These are phyloP conservation scores for Triangularia setosa DNA, from an alignment of 2,329 filamentous ascomycete genomes.

Conservation along the genomic window DNA sequence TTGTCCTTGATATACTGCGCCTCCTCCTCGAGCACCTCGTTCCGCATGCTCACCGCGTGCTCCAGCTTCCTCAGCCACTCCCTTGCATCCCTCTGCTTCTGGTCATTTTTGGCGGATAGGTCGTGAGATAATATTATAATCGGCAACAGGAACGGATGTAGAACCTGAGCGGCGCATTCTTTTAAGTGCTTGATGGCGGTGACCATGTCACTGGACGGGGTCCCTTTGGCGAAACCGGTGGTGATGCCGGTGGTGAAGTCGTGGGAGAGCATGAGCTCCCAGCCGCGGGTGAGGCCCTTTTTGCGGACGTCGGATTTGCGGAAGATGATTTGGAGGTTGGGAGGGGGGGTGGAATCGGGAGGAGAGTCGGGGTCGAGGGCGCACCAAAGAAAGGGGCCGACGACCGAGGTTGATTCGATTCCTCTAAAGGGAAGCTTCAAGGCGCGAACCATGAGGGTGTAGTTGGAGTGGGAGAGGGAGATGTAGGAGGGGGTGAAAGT, in stretches of 20 bases:
- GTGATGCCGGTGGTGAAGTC: conserved; percentile 52
- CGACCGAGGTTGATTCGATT: conserved; percentile 56
- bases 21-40: conserved; percentile 55
- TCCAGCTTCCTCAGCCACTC: conserved; percentile 60
- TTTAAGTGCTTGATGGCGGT: conserved; percentile 47
- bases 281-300: conserved; percentile 59
- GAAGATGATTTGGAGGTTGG: conserved; percentile 58
- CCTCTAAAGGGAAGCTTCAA: conserved; percentile 53
- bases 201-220: conserved; percentile 51
- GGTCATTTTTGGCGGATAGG: conserved; percentile 51
- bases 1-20: conserved; percentile 46
- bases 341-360: conserved; percentile 37
- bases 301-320: conserved; percentile 65
- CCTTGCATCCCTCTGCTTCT: conserved; percentile 59
- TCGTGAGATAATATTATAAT: conserved; percentile 57
- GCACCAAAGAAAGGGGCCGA: conserved; percentile 62
- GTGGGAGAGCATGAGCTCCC: conserved; percentile 61
- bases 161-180: conserved; percentile 46
- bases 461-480: conserved; percentile 47
- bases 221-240: conserved; percentile 60
- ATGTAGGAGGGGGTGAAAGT: conserved; percentile 56
- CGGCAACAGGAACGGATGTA: conserved; percentile 57
- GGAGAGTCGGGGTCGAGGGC: conserved; percentile 49
- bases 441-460: conserved; percentile 53
- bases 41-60: conserved; percentile 57